Conservation (phyloP, 2,329 filamentous ascomycete genomes). For the Ceratocystis papillata region DNA sequence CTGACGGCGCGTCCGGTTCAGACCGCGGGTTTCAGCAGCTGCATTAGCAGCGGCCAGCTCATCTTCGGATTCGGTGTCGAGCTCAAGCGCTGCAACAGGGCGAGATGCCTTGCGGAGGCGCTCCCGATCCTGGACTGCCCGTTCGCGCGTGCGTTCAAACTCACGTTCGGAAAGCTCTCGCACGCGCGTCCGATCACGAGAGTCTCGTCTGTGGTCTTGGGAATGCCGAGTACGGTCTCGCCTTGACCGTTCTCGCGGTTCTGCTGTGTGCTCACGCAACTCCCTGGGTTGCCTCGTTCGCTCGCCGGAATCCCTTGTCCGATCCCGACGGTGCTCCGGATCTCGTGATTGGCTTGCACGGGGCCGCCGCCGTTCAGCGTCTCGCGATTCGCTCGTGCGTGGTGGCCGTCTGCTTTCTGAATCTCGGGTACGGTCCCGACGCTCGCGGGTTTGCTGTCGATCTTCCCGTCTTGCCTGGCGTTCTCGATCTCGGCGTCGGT, state of each 20-base stretch:
- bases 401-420: background rate
- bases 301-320: background rate
- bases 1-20: constrained; percentile 2
- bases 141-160: constrained; percentile 26
- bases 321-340: background rate
- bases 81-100: constrained; percentile 19
- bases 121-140: constrained; percentile 26
- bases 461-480: constrained; percentile 14
- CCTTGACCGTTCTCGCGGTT: background rate
- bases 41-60: constrained; percentile 2
- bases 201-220: background rate
- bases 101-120: constrained; percentile 19
- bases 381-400: background rate
- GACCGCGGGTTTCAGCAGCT: constrained; percentile 11
- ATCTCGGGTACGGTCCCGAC: background rate
- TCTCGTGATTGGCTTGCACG: background rate
- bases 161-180: constrained; percentile 23
- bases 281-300: background rate
- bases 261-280: background rate
- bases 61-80: constrained; percentile 20
- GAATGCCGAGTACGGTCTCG: constrained; percentile 11
- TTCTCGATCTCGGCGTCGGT: constrained; percentile 16
- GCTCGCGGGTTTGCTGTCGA: constrained; percentile 11
- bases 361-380: background rate
- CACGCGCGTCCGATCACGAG: background rate